Percentiles rank a stretch among this genome's conserved stretches.
Evolutionary conservation across 2,329 filamentous ascomycete genomes (phyloP).

Genomic region (Scolecobasidium constrictum): DNA sequence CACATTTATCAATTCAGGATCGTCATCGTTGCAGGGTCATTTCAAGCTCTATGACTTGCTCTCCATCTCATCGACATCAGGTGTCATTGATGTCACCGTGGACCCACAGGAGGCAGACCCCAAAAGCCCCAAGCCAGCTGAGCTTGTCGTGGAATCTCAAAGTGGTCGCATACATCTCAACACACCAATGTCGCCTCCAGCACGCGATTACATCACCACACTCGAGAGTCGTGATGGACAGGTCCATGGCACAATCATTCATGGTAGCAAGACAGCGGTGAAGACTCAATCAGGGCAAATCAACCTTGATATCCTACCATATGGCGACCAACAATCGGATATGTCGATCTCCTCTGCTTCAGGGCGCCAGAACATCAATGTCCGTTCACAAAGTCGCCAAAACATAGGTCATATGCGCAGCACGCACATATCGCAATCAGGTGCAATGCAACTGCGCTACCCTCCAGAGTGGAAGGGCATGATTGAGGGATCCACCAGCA

Average conservation of each 20-base stretch:
- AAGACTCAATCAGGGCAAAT: background rate
- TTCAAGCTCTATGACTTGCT: background rate
- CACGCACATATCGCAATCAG: background rate
- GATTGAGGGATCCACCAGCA: background rate
- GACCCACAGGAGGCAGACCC: background rate
- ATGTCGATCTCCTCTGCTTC: background rate
- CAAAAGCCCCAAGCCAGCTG: background rate
- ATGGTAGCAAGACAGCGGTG: background rate
- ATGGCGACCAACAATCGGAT: no score
- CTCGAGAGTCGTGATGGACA: background rate
- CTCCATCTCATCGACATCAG: background rate
- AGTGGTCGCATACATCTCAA: background rate
- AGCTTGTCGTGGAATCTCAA: background rate
- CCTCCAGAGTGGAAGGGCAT: background rate
- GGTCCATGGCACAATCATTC: background rate
- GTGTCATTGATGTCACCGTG: background rate
- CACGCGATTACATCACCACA: background rate
- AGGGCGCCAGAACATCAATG: background rate
- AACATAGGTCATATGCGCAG: background rate
- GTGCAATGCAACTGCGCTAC: background rate
- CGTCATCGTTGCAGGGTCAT: background rate
- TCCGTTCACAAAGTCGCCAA: background rate
- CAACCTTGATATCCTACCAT: background rate
- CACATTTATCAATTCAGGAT: background rate
- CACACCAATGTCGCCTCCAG: background rate